Evolutionary conservation across 331 rosid species (phyloP), one percentile per base, ranked within the genome.

Genomic region (Prunus yedoensis): DNA sequence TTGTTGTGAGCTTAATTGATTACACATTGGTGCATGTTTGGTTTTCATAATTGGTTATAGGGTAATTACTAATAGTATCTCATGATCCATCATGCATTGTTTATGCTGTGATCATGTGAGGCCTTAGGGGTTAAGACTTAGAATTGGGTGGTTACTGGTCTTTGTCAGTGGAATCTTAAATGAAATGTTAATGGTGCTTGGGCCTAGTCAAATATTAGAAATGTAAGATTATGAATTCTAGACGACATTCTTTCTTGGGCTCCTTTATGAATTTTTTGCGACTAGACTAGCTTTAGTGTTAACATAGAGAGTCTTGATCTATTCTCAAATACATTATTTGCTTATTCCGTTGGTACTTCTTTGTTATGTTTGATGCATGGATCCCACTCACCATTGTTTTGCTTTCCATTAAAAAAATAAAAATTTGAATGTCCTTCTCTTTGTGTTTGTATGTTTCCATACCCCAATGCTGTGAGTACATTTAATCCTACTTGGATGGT

Each of bases 401-500:
- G 43, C 43, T 38, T 9, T 6, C 9, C 9, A 38, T 38, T 38
- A 7, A n/a, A 14, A 23, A 58, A 21, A 59, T 10, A 27, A 20
- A 41, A 28, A 18, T 46, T 10, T 38, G 13, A 47, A 3, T 60
- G 41, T 1, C 0, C 4, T 6, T 18, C 10, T 30, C 45, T 5
- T 41, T 53, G 4, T 66, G 58, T 54, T 32, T 3, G 5, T 66
- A 65, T 38, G 65, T 43, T 66, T 51, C 0, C 32, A 21, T 15
- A 20, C 20, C 18, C 8, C 25, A n/a, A 32, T 58, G 9, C 30
- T 4, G 16, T 51, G 62, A 77, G 61, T 47, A 20, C 70, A 0
- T 58, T 68, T 65, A 38, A 38, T 54, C 16, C 66, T 78, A 73
- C 64, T 77, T 61, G 35, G 76, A 70, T 54, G 57, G 70, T 67